Evolutionary conservation across 768 basidiomycete species (phyloP).

Genomic region (Suillus bovinus): DNA sequence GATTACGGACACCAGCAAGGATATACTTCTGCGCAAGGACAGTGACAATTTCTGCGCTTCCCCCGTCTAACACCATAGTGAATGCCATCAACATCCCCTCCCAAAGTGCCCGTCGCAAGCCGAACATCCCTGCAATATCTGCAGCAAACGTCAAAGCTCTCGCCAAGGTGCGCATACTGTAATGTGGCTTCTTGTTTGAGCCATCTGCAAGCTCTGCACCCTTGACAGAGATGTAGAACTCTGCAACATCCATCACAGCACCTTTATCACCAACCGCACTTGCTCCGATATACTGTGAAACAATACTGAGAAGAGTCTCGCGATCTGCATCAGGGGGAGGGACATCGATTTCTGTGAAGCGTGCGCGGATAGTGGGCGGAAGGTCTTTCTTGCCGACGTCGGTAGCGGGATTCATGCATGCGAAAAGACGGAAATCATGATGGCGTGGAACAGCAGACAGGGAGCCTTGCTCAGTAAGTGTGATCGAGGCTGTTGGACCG

Average conservation of each 20-base stretch:
- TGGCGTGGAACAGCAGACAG: conserved; percentile 89
- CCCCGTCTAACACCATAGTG: conserved; percentile 86
- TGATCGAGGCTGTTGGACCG: conserved; percentile 84
- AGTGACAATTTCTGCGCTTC: conserved; percentile 67
- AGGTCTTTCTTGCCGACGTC: conserved; percentile 99
- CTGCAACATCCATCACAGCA: conserved; percentile 86
- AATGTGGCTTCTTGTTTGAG: conserved; percentile 90
- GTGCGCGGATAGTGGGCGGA: conserved; percentile 83
- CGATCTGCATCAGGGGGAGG: conserved; percentile 91
- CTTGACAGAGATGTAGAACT: conserved; percentile 87
- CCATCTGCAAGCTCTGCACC: conserved; percentile 86
- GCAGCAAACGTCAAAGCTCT: conserved; percentile 90
- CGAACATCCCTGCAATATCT: conserved; percentile 73
- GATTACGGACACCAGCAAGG: conserved; percentile 77
- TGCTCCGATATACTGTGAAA: conserved; percentile 86
- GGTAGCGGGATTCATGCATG: conserved; percentile 99
- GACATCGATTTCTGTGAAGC: conserved; percentile 96
- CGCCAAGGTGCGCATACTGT: conserved; percentile 93
- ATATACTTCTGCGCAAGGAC: conserved; percentile 76
- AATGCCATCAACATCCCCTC: conserved; percentile 98
- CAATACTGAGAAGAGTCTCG: conserved; percentile 85
- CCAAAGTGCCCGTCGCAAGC: conserved; percentile 86
- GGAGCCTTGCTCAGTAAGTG: conserved; percentile 90
- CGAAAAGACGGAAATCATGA: conserved; percentile 93
- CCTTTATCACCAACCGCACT: conserved; percentile 83